Percentiles rank a stretch among this genome's conserved stretches.
These are phyloP conservation scores for Mentha longifolia DNA, from an alignment of 257 asterid genomes.

Conservation along the genomic window DNA sequence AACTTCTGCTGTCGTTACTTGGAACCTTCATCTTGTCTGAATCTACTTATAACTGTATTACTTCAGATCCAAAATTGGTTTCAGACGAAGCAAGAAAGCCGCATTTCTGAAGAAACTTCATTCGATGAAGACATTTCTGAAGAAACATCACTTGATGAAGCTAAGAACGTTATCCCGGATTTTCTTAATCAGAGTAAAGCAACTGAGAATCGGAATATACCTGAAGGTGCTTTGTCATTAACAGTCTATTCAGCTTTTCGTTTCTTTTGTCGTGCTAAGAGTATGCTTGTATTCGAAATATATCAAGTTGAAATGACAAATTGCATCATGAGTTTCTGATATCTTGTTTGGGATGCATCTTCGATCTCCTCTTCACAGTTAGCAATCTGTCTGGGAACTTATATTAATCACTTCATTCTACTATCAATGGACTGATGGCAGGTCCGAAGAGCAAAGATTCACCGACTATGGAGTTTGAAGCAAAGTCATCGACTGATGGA, in stretches of 20 bases:
- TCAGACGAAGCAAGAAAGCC: conserved; percentile 43
- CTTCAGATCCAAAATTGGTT: conserved; percentile 75
- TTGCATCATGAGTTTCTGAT: not conserved
- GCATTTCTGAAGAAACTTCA: conserved; percentile 38
- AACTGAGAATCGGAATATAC: conserved; percentile 30
- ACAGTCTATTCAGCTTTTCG: conserved; percentile 10
- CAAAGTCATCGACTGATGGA: conserved; percentile 73
- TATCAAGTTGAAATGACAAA: not conserved
- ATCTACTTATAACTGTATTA: conserved; percentile 11
- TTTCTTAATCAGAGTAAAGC: conserved; percentile 32
- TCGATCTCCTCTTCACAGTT: not conserved
- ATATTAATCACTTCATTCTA: not conserved
- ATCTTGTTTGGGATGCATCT: not conserved
- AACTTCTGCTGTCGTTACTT: conserved; percentile 8
- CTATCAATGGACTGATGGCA: no score
- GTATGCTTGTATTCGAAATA: not conserved
- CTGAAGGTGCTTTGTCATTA: conserved; percentile 41
- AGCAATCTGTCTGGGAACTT: not conserved
- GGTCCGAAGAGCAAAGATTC: conserved; percentile 48
- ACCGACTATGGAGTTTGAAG: conserved; percentile 71
- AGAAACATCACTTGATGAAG: conserved; percentile 40
- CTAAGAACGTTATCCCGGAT: conserved; percentile 36
- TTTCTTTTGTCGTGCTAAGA: not conserved
- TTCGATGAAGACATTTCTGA: conserved; percentile 33
- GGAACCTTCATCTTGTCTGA: conserved; percentile 22